Evolutionary conservation across 2,329 filamentous ascomycete genomes (phyloP).

Genomic region (Cercospora zeina): DNA sequence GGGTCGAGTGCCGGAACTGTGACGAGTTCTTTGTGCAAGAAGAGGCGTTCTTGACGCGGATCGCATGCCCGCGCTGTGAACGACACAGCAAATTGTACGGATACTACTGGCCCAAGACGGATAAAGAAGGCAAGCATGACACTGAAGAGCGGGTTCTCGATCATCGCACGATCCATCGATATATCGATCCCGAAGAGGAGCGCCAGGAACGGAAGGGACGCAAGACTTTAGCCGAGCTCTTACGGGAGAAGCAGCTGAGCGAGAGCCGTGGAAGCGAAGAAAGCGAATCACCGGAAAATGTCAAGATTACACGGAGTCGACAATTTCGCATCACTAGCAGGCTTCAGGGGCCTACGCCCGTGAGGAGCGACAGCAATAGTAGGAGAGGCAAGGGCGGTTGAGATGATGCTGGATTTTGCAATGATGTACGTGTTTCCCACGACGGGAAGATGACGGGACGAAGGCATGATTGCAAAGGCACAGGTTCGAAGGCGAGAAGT

Average conservation of each 20-base stretch:
- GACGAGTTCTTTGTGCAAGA: conserved; percentile 79
- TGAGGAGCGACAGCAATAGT: conserved; percentile 17
- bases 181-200: conserved; percentile 60
- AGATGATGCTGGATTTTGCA: conserved; percentile 6
- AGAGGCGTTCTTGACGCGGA: conserved; percentile 81
- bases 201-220: conserved; percentile 39
- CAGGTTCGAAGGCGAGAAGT: neutral
- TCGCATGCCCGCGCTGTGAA: conserved; percentile 88
- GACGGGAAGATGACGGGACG: conserved; percentile 6
- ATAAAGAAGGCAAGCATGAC: conserved; percentile 72
- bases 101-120: conserved; percentile 93
- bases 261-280: conserved; percentile 30
- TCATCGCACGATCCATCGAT: conserved; percentile 83
- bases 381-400: neutral
- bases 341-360: conserved; percentile 20
- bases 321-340: conserved; percentile 14
- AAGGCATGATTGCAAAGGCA: neutral
- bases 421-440: neutral
- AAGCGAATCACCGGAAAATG: conserved; percentile 15
- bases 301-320: conserved; percentile 18
- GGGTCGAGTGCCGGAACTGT: conserved; percentile 89
- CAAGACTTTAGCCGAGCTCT: conserved; percentile 37
- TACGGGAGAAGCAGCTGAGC: conserved; percentile 34
- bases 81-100: conserved; percentile 95
- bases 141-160: conserved; percentile 70